Evolutionary conservation across 306 rosid species (phyloP).

Genomic region (Chamaecrista fasciculata): DNA sequence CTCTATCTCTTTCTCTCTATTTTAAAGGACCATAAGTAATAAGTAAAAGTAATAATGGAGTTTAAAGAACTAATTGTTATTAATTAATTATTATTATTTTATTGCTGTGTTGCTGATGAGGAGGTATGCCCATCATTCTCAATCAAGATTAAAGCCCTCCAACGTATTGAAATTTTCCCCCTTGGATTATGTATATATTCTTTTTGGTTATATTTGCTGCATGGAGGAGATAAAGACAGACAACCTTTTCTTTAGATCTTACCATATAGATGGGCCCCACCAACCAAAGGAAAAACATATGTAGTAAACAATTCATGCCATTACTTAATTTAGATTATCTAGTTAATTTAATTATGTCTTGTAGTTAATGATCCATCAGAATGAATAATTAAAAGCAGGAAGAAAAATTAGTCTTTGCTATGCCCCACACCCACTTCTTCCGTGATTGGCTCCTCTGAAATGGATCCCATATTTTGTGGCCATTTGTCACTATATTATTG

Average conservation of each 20-base stretch:
- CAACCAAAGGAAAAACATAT: not conserved
- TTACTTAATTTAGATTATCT: constrained; percentile 33
- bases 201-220: constrained; percentile 35
- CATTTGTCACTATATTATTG: constrained; percentile 37
- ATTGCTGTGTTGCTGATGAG: constrained; percentile 33
- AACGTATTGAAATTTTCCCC: not conserved
- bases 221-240: constrained; percentile 46
- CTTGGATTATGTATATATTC: constrained; percentile 28
- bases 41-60: constrained; percentile 17
- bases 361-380: constrained; percentile 28
- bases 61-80: constrained; percentile 6
- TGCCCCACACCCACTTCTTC: constrained; percentile 43
- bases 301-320: constrained; percentile 10
- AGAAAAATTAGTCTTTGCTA: constrained; percentile 22
- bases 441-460: constrained; percentile 54
- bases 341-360: constrained; percentile 14
- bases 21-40: not conserved
- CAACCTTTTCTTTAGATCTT: constrained; percentile 60
- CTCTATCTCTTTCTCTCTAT: too few species aligned
- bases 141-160: constrained; percentile 21
- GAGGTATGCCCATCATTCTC: constrained; percentile 33
- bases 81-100: constrained; percentile 7
- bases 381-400: constrained; percentile 29
- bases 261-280: constrained; percentile 25
- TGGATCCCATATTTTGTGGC: not conserved